phyloP scores from a whole-genome alignment of 2,329 filamentous ascomycete species.

The Penicillium italicum region DNA sequence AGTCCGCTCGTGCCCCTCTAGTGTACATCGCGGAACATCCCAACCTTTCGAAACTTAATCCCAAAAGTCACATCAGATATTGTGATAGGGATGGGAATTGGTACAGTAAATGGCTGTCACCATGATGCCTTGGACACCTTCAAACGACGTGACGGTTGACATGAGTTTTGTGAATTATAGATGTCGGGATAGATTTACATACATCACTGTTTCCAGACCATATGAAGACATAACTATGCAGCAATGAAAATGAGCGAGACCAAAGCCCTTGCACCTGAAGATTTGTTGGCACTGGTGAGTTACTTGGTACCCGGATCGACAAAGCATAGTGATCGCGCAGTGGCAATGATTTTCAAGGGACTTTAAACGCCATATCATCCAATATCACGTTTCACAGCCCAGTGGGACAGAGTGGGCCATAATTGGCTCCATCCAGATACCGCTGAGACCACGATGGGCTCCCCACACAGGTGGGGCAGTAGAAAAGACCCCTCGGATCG shows the following conservation, averaged over 20 bases:
- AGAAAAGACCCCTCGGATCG: background rate
- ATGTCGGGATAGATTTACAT: background rate
- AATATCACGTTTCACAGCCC: background rate
- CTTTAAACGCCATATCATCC: background rate
- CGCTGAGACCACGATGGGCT: background rate
- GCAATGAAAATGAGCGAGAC: background rate
- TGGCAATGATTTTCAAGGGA: background rate
- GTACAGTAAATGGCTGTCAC: background rate
- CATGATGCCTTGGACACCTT: background rate
- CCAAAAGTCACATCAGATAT: background rate
- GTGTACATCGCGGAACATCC: background rate
- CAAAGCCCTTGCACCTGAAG: background rate
- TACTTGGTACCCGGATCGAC: background rate
- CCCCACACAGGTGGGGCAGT: background rate
- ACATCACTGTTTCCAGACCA: background rate
- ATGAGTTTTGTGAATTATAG: background rate
- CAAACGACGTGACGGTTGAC: background rate
- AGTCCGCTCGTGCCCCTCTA: slow-evolving; percentile 15
- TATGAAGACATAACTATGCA: too few relatives aligned
- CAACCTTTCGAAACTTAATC: background rate
- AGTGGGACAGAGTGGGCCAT: slow-evolving; percentile 9
- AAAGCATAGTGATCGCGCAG: background rate
- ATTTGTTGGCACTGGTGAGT: background rate
- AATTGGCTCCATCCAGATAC: background rate
- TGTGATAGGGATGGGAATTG: background rate